Evolutionary conservation across 1,139 yeast species (phyloP), one percentile per base, ranked within the genome.

Genomic region (Blastobotrys arbuscula): DNA sequence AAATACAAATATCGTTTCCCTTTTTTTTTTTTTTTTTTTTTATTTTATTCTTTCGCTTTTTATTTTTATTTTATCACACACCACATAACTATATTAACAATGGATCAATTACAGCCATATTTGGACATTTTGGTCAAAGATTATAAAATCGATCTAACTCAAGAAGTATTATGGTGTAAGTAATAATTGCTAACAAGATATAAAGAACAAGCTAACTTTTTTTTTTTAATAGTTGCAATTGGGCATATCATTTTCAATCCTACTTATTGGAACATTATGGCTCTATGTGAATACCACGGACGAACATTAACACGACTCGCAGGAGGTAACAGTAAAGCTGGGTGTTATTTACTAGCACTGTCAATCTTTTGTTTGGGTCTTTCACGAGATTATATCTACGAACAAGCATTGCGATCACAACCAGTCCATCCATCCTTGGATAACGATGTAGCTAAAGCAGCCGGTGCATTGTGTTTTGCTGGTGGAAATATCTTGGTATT

Each of bases 241-340:
- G 56, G 52, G 12, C 76, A 84, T 43, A 86, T 92, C 59, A 81
- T 84, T 18, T 90, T 92, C 77, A 92, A 92, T 65, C 98, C 98
- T 15, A 78, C 86, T 31, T 90, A 89, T 65, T 92, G 98, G 98
- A 92, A 92, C 67, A 76, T 84, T 50, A 95, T 80, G 26, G 98
- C 98, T 9, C 77, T 97, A 60, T 61, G 78, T 36, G 97, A 92
- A 65, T 87, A 87, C 73, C 79, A 79, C 52, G 79, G 86, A 28
- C 84, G 84, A 59, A 63, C 82, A 48, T 68, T 90, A 50, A 86
- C 97, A 42, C 86, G 84, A 61, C 54, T 85, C 28, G 75, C 83
- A 2, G 79, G 82, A 30, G 84, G 89, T n/a, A 74, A 74, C 44
- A 78, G 88, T 36, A 77, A 74, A 50, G 66, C 68, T 24, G 98